A percentile compares a stretch with the other conserved stretches of the same genome.
Conservation (phyloP, 1,284 basidiomycete genomes). For the Vanrija sp. region DNA sequence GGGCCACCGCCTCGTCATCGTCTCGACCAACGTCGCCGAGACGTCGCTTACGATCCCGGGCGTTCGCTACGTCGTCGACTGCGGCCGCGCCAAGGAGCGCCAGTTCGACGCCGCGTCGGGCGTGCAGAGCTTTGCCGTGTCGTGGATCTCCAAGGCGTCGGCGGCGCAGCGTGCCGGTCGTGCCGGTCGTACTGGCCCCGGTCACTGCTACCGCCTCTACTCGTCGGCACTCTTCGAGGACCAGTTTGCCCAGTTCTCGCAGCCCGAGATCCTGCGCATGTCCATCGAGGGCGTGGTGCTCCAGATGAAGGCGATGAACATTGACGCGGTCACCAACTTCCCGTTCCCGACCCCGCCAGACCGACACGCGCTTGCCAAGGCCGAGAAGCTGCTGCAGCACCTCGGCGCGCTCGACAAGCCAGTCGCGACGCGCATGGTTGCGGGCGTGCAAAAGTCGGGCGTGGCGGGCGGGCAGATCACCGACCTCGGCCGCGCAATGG, state of each 20-base stretch:
- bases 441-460: conserved; percentile 37
- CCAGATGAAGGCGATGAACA: conserved; percentile 99
- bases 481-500: conserved; percentile 83
- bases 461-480: conserved; percentile 67
- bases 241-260: conserved; percentile 79
- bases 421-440: conserved; percentile 44
- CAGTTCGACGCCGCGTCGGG: conserved; percentile 60
- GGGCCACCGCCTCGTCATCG: conserved; percentile 63
- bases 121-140: conserved; percentile 67
- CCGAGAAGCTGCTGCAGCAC: conserved; percentile 74
- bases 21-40: conserved; percentile 74
- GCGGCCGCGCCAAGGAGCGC: conserved; percentile 74
- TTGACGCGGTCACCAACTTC: conserved; percentile 93
- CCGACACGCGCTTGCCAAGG: conserved; percentile 67
- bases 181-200: conserved; percentile 71
- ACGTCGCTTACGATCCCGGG: conserved; percentile 74
- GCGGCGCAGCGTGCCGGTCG: conserved; percentile 69
- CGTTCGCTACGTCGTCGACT: conserved; percentile 71
- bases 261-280: conserved; percentile 91
- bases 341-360: conserved; percentile 98
- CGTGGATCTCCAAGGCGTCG: conserved; percentile 72
- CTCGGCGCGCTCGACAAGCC: conserved; percentile 72
- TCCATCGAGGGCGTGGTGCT: conserved; percentile 96
- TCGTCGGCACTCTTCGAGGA: conserved; percentile 79
- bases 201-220: conserved; percentile 74